These are phyloP conservation scores for Ceratocystis eucalypticola DNA, from an alignment of 2,329 filamentous ascomycete genomes.

Conservation along the genomic window DNA sequence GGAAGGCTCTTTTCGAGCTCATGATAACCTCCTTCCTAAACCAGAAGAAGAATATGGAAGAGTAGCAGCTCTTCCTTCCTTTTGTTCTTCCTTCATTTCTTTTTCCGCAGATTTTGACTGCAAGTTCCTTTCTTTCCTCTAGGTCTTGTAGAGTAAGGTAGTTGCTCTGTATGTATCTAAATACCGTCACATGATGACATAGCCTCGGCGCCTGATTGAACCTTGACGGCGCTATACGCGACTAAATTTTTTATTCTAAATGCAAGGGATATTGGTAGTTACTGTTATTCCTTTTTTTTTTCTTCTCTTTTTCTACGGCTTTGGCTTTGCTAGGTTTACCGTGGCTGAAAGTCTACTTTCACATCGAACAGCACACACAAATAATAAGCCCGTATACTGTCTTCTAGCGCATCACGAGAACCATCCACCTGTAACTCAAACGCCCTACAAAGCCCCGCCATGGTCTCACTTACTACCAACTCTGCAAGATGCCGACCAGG, in stretches of 20 bases:
- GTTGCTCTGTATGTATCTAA: not conserved
- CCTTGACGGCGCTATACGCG: not conserved
- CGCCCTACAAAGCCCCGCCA: conserved; percentile 30
- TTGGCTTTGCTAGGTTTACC: not conserved
- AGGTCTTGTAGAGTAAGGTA: too few relatives aligned
- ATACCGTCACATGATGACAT: not conserved
- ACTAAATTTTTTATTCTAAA: too few relatives aligned
- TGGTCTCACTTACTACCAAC: conserved; percentile 34
- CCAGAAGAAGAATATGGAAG: not conserved
- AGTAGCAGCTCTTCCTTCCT: not conserved
- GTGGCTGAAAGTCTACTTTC: conserved; percentile 5
- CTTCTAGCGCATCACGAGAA: conserved; percentile 21
- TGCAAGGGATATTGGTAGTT: too few relatives aligned
- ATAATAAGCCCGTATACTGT: conserved; percentile 12
- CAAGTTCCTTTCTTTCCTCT: too few relatives aligned
- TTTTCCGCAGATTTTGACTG: too few relatives aligned
- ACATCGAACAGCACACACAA: conserved; percentile 17
- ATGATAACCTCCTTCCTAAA: not conserved
- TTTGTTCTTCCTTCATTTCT: too few relatives aligned
- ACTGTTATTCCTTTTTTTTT: not conserved
- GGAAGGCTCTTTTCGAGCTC: not conserved
- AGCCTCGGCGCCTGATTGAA: not conserved
- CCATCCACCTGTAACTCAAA: conserved; percentile 32
- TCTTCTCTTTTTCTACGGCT: not conserved
- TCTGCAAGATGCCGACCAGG: conserved; percentile 40